Evolutionary conservation across 2,329 filamentous ascomycete genomes (phyloP).

Genomic region (Fusarium sp.): DNA sequence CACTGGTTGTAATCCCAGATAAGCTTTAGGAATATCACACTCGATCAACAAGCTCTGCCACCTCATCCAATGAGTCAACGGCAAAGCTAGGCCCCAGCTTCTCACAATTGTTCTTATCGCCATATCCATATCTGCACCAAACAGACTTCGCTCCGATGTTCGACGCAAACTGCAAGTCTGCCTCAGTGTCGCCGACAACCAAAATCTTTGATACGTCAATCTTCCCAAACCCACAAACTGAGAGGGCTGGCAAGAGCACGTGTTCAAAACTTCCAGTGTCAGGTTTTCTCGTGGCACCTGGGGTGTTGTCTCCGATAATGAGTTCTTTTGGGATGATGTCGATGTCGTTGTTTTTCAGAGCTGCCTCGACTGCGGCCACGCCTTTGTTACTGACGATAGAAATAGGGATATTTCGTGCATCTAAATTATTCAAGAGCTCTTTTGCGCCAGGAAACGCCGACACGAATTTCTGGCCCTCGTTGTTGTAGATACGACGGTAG

Average conservation of each 20-base stretch:
- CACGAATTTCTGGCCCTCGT: slow-evolving; percentile 2
- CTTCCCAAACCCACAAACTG: neutral
- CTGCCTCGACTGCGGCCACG: neutral
- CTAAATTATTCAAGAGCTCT: rapidly evolving
- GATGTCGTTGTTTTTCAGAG: neutral
- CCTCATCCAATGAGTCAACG: neutral
- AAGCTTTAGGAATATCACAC: neutral
- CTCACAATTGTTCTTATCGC: slow-evolving; percentile 6
- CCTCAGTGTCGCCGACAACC: slow-evolving; percentile 13
- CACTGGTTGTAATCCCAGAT: too few species aligned
- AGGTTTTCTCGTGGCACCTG: slow-evolving; percentile 3
- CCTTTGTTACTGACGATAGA: slow-evolving; percentile 13
- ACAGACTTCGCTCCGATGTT: slow-evolving; percentile 19
- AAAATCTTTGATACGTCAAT: neutral
- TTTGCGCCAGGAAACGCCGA: neutral
- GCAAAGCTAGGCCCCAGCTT: neutral
- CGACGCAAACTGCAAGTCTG: slow-evolving; percentile 1
- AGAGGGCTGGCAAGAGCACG: neutral
- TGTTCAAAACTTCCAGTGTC: slow-evolving; percentile 9
- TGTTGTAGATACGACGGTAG: slow-evolving; percentile 13
- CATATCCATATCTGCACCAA: slow-evolving; percentile 29
- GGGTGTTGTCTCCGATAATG: slow-evolving; percentile 17
- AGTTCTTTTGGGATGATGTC: neutral
- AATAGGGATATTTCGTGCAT: rapidly evolving
- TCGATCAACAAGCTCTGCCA: neutral